Conservation (phyloP, 108 stramenopile genomes). For the Nitzschia sp. region DNA sequence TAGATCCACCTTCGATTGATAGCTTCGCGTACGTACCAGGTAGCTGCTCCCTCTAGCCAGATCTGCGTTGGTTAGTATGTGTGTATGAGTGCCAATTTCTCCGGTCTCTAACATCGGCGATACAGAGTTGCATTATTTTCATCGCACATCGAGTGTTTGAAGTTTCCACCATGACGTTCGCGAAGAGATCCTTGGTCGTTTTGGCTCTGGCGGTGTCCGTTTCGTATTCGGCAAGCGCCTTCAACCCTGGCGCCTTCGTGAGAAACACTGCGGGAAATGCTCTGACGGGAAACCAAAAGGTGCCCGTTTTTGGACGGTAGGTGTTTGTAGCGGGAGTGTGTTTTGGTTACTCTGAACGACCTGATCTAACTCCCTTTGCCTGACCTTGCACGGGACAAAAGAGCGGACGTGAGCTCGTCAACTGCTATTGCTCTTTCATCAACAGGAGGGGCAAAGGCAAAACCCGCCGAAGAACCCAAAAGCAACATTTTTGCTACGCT, state of each 20-base stretch:
- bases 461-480: conserved; percentile 46
- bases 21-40: too few relatives aligned
- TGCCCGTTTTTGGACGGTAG: conserved; percentile 3
- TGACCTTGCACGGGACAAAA: background rate
- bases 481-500: conserved; percentile 68
- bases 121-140: too few relatives aligned
- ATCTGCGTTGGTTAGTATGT: too few relatives aligned
- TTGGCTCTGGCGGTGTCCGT: conserved; percentile 68
- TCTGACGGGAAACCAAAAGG: conserved; percentile 19
- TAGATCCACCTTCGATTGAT: too few relatives aligned
- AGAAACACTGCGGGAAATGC: conserved; percentile 33
- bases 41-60: too few relatives aligned
- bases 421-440: conserved; percentile 39
- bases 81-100: too few relatives aligned
- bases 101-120: too few relatives aligned
- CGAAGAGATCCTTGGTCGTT: conserved; percentile 68
- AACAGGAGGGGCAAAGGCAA: conserved; percentile 60
- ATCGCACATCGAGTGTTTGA: too few relatives aligned
- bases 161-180: conserved; percentile 25
- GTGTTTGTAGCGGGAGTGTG: conserved; percentile 9
- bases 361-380: too few relatives aligned
- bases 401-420: conserved; percentile 23
- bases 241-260: conserved; percentile 48
- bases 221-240: conserved; percentile 59
- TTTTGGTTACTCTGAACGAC: too few relatives aligned